These are phyloP conservation scores for Polygonum aviculare DNA, from an alignment of 148 eudicot species.

Conservation along the genomic window DNA sequence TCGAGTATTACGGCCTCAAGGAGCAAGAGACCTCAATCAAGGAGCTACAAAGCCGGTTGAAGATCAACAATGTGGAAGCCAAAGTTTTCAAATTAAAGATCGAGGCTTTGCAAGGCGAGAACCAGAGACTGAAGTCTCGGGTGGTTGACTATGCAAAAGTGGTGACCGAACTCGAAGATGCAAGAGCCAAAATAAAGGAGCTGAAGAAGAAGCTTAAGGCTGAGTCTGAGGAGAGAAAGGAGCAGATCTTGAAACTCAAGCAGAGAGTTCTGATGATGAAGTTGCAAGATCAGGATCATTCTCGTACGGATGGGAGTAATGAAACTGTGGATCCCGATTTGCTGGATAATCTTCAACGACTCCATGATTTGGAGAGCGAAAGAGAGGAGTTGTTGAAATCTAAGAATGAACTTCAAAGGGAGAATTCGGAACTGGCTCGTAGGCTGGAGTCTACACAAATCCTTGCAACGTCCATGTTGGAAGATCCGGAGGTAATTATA, in stretches of 20 bases:
- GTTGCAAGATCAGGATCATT: slow-evolving; percentile 40
- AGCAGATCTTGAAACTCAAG: slow-evolving; percentile 48
- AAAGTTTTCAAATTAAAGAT: slow-evolving; percentile 57
- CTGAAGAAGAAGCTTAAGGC: slow-evolving; percentile 55
- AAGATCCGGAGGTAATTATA: slow-evolving; percentile 49
- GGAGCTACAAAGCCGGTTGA: slow-evolving; percentile 72
- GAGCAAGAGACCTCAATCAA: slow-evolving; percentile 65
- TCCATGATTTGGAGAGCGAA: slow-evolving; percentile 50
- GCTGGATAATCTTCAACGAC: slow-evolving; percentile 22
- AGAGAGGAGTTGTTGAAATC: slow-evolving; percentile 43
- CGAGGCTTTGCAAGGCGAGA: slow-evolving; percentile 63
- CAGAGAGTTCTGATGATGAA: slow-evolving; percentile 37
- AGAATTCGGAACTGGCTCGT: slow-evolving; percentile 51
- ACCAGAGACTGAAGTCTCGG: slow-evolving; percentile 49
- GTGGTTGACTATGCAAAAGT: slow-evolving; percentile 54
- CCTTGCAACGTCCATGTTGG: slow-evolving; percentile 52
- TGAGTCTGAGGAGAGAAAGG: slow-evolving; percentile 56
- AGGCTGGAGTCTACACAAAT: slow-evolving; percentile 56
- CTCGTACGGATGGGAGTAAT: slow-evolving; percentile 6
- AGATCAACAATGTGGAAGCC: slow-evolving; percentile 54
- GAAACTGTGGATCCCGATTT: slow-evolving; percentile 13
- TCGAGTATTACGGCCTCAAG: slow-evolving; percentile 77
- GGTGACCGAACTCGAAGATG: slow-evolving; percentile 64
- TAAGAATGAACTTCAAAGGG: slow-evolving; percentile 36
- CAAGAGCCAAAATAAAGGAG: slow-evolving; percentile 54